These are phyloP conservation scores for Leccinum arenicola DNA, from an alignment of 768 basidiomycete genomes.

Conservation along the genomic window DNA sequence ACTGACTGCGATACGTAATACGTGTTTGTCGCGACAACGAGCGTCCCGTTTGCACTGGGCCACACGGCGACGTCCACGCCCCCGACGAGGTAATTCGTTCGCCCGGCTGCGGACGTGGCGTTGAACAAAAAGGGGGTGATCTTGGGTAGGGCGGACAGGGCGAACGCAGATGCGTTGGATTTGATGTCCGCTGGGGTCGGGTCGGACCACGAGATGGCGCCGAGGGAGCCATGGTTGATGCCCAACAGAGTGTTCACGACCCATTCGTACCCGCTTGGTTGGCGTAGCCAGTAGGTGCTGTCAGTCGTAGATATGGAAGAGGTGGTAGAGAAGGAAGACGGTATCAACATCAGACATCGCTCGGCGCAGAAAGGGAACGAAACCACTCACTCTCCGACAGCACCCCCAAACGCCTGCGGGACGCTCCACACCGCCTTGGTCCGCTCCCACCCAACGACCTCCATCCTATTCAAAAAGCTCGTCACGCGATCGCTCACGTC, in stretches of 20 bases:
- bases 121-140: slow-evolving; percentile 49
- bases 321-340: too few relatives aligned
- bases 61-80: slow-evolving; percentile 53
- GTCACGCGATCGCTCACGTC: slow-evolving; percentile 71
- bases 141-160: slow-evolving; percentile 37
- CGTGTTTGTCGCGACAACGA: slow-evolving; percentile 52
- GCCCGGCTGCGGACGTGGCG: slow-evolving; percentile 32
- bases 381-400: slow-evolving; percentile 22
- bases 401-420: slow-evolving; percentile 70
- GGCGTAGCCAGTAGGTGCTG: slow-evolving; percentile 40
- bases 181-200: slow-evolving; percentile 55
- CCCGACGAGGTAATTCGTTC: slow-evolving; percentile 39
- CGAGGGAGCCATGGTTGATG: slow-evolving; percentile 67
- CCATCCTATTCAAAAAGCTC: slow-evolving; percentile 54
- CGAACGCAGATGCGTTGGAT: slow-evolving; percentile 47
- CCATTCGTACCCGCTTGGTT: slow-evolving; percentile 67
- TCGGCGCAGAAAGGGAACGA: too few relatives aligned
- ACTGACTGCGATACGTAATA: slow-evolving; percentile 39
- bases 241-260: slow-evolving; percentile 61
- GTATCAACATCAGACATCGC: too few relatives aligned
- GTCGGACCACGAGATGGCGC: slow-evolving; percentile 50
- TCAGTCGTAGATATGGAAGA: too few relatives aligned
- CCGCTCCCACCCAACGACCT: slow-evolving; percentile 62
- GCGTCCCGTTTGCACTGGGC: slow-evolving; percentile 41
- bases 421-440: slow-evolving; percentile 75